A percentile compares a stretch with the other conserved stretches of the same genome.
Conservation (phyloP, 139 green algal species). For the Picochlorum sp. region DNA sequence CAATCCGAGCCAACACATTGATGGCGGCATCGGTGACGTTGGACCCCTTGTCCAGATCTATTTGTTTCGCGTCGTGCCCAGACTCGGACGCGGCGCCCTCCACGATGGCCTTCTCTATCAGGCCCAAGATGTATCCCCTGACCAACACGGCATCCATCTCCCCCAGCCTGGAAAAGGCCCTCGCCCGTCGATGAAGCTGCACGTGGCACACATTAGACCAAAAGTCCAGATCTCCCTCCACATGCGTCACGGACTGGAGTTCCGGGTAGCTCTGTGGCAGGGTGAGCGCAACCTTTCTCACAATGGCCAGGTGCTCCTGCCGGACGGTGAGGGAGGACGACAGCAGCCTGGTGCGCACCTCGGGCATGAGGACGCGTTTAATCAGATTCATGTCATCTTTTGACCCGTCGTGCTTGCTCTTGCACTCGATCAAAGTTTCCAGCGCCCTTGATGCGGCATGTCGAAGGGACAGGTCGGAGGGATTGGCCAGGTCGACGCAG, state of each 20-base stretch:
- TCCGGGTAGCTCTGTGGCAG: slow-evolving; percentile 45
- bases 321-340: slow-evolving; percentile 45
- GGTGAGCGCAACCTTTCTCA: slow-evolving; percentile 38
- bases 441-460: slow-evolving; percentile 44
- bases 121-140: slow-evolving; percentile 51
- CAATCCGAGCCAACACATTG: slow-evolving; percentile 49
- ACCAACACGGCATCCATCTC: slow-evolving; percentile 23
- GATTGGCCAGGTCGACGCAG: slow-evolving; percentile 53
- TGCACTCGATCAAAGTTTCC: not conserved
- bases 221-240: slow-evolving; percentile 64
- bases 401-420: not conserved
- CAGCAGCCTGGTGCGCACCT: slow-evolving; percentile 40
- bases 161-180: slow-evolving; percentile 17
- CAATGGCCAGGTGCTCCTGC: slow-evolving; percentile 64
- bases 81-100: slow-evolving; percentile 28
- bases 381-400: slow-evolving; percentile 15
- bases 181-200: slow-evolving; percentile 66
- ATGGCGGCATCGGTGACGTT: slow-evolving; percentile 62
- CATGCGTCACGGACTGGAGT: slow-evolving; percentile 39
- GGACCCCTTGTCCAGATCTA: slow-evolving; percentile 43
- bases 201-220: slow-evolving; percentile 74
- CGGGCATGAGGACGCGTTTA: slow-evolving; percentile 45
- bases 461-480: slow-evolving; percentile 47
- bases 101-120: slow-evolving; percentile 60
- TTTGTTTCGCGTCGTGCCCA: slow-evolving; percentile 42